These are phyloP conservation scores for Diaporthe ampelina DNA, from an alignment of 2,329 filamentous ascomycete genomes.

Conservation along the genomic window DNA sequence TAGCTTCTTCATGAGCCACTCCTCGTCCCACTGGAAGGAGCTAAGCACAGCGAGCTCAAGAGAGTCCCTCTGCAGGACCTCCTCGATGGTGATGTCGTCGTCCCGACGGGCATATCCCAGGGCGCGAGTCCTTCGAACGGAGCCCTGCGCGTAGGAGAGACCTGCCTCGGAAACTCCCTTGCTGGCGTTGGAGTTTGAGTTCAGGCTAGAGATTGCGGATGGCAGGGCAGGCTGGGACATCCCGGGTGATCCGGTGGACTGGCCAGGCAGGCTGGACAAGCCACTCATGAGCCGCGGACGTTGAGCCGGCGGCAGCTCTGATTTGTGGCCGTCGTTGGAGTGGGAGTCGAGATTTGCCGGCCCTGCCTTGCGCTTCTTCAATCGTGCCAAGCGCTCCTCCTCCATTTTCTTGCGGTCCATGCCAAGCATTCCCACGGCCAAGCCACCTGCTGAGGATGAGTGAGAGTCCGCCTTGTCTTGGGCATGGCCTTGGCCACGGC, in stretches of 20 bases:
- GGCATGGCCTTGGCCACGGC: constrained; percentile 22
- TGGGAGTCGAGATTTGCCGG: background rate
- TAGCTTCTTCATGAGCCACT: constrained; percentile 83
- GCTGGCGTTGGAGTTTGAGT: constrained; percentile 1
- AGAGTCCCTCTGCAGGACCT: constrained; percentile 81
- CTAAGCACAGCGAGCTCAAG: constrained; percentile 86
- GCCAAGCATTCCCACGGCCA: constrained; percentile 56
- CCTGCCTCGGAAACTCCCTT: background rate
- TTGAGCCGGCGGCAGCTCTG: constrained; percentile 39
- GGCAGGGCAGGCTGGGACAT: constrained; percentile 17
- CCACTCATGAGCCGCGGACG: constrained; percentile 17
- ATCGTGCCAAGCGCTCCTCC: constrained; percentile 80
- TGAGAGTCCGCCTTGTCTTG: constrained; percentile 46
- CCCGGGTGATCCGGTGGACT: constrained; percentile 17
- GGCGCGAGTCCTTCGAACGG: constrained; percentile 86
- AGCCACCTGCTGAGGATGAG: constrained; percentile 28
- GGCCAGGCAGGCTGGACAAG: background rate
- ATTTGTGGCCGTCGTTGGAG: constrained; percentile 6
- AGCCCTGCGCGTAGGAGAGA: constrained; percentile 68
- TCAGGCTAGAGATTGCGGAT: constrained; percentile 11
- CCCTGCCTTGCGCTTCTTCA: constrained; percentile 66
- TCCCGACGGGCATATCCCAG: constrained; percentile 70
- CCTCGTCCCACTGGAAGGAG: constrained; percentile 87
- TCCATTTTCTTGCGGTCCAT: constrained; percentile 89
- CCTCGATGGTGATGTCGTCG: constrained; percentile 89